Evolutionary conservation across 192 early-diverging fungal species (phyloP).

Genomic region (Rhizophagus prolifer): DNA sequence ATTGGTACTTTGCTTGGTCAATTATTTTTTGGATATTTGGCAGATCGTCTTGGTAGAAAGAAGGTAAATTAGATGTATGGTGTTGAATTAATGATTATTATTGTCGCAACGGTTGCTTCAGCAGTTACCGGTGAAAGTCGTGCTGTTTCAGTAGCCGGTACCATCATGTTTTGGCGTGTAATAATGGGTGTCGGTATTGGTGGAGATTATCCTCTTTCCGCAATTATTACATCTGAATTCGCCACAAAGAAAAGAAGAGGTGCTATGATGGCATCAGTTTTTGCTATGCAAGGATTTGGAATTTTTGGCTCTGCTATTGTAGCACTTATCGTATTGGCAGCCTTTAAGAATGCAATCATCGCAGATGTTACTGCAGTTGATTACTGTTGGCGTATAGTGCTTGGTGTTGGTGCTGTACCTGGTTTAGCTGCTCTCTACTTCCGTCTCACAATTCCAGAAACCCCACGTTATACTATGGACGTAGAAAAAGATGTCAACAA

Average conservation of each 20-base stretch:
- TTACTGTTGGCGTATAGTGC: constrained; percentile 83
- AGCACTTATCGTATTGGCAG: constrained; percentile 63
- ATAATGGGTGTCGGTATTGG: constrained; percentile 91
- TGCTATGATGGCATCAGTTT: constrained; percentile 79
- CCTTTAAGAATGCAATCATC: constrained; percentile 52
- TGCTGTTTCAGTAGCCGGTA: constrained; percentile 49
- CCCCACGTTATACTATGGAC: constrained; percentile 72
- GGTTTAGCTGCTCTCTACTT: constrained; percentile 77
- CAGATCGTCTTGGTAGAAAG: constrained; percentile 87
- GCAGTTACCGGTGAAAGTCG: constrained; percentile 65
- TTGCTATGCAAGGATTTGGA: constrained; percentile 92
- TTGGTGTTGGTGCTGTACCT: constrained; percentile 80
- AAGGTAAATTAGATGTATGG: constrained; percentile 71
- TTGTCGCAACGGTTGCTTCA: constrained; percentile 82
- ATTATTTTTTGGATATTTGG: constrained; percentile 77
- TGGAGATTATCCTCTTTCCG: constrained; percentile 93
- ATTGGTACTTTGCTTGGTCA: constrained; percentile 93
- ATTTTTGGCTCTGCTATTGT: constrained; percentile 75
- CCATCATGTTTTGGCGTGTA: constrained; percentile 81
- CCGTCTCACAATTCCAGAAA: constrained; percentile 80
- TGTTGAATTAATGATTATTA: constrained; percentile 87
- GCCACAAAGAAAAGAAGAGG: constrained; percentile 75
- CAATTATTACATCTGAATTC: constrained; percentile 89
- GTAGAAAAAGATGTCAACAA: constrained; percentile 54
- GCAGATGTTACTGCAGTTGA: constrained; percentile 66